Evolutionary conservation across 2,329 filamentous ascomycete genomes (phyloP), one percentile per base, ranked within the genome.

Genomic region (Orbilia quercus): DNA sequence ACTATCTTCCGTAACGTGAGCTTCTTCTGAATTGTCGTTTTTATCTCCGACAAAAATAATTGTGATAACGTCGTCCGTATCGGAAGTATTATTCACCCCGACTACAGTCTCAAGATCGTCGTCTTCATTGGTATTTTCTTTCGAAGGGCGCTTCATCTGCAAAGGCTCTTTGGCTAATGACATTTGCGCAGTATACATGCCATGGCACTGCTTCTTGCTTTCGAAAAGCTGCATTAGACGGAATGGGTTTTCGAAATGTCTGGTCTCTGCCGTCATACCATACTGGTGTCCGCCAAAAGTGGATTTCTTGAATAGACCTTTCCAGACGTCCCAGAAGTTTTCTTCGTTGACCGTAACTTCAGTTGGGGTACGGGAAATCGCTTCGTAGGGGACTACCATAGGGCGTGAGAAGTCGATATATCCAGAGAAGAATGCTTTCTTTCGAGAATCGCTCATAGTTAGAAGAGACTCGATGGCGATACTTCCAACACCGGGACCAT

Each of bases 381-480:
- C 9, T 20, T 55, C 45, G 34, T 51, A 40, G 1, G 57, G 66
- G 23, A 71, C 51, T 9, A 71, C 44, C 66, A 71, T 71, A 1
- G 66, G 66, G 6, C 66, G 50, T 2, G 66, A 71, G 14, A 71
- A 51, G 34, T 71, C 66, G 12, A 71, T 58, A 23, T 63, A 71
- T 3, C 66, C 66, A 6, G 66, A 71, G 48, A 51, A 71, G 16
- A 31, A 63, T 18, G 47, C 34, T 34, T 58, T 71, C 25, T 51
- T 57, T 18, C 44, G 2, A 0, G 57, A 16, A 14, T 63, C 22
- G 16, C 66, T 71, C 50, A 62, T 55, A 18, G 44, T 44, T 12
- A 11, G 11, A 9, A 28, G 1, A 1, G 57, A n/a, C 3, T 63
- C 20, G 14, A 64, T 18, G 1, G 40, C 7, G 14, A 71, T 71